Evolutionary conservation across 148 eudicot species (phyloP), one percentile per base, ranked within the genome.

Genomic region (Diospyros lotus): DNA sequence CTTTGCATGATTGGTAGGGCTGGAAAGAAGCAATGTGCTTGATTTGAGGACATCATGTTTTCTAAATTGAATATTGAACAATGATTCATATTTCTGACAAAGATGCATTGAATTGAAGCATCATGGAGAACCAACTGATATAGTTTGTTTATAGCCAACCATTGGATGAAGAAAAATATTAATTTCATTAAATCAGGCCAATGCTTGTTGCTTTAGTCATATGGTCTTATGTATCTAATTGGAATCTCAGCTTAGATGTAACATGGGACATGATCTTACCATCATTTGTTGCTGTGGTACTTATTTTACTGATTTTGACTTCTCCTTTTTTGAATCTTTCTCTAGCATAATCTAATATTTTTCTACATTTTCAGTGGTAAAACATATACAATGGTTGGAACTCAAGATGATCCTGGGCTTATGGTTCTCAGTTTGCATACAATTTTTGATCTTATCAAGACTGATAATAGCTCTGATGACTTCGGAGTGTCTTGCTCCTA

Each of bases 361-460:
- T 67, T 58, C 58, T 54, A 64, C 43, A n/a, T 84, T 75, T 81
- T 64, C 92, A 92, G 97, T 69, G 97, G 97, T 69, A 92, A 90
- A 75, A 92, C 94, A 41, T 83, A 92, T 78, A 92, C 97, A 45
- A 92, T 92, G 97, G 97, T 87, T 75, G 94, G 94, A 72, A 88
- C 88, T 56, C 77, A 68, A 78, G 86, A 82, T 73, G 97, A 92
- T 77, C 97, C 94, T 70, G 94, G 97, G 72, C 89, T 92, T 56
- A 92, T 92, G 97, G 92, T 92, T 77, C 92, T 88, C 80, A 86
- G 97, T 79, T 82, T 92, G 75, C 91, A 92, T 71, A 86, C 89
- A 13, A 83, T 92, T 48, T 92, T 92, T 73, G 88, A 88, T 77
- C 84, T 84, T 62, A 92, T 92, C 54, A 80, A 82, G 76, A 82